A percentile compares a stretch with the other conserved stretches of the same genome.
phyloP scores from a whole-genome alignment of 768 basidiomycete species.

The Trametes cubensis region DNA sequence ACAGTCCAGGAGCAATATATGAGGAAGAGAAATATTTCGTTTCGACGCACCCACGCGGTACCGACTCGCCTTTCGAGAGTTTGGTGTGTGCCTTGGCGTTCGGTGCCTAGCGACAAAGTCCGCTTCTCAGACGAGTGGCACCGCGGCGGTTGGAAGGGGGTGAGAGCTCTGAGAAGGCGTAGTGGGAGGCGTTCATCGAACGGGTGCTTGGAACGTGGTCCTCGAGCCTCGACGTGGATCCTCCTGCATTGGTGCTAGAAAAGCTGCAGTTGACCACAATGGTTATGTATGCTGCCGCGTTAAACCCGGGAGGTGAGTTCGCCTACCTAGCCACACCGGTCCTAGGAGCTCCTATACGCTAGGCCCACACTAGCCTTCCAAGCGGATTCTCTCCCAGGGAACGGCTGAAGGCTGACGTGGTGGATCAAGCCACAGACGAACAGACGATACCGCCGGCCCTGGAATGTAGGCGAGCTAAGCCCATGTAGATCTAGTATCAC shows the following conservation, averaged over 20 bases:
- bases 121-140: neutral
- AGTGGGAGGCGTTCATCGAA: conserved; percentile 21
- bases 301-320: conserved; percentile 30
- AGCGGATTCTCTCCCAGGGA: neutral
- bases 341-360: neutral
- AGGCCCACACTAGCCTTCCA: neutral
- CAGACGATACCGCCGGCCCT: no score
- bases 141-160: neutral
- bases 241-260: conserved; percentile 3
- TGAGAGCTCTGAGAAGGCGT: neutral
- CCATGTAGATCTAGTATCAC: no score
- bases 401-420: no score
- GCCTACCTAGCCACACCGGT: neutral
- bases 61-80: conserved; percentile 35
- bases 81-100: conserved; percentile 31
- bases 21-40: conserved; percentile 29
- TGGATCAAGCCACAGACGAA: no score
- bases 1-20: conserved; percentile 14
- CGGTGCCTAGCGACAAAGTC: conserved; percentile 21
- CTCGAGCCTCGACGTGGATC: conserved; percentile 9
- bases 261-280: conserved; percentile 28
- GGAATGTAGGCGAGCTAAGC: no score
- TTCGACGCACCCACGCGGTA: conserved; percentile 26
- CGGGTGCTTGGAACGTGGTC: conserved; percentile 14
- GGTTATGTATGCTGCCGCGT: conserved; percentile 31